phyloP scores from a whole-genome alignment of 1,139 yeast species.

The Wickerhamomyces sp. region DNA sequence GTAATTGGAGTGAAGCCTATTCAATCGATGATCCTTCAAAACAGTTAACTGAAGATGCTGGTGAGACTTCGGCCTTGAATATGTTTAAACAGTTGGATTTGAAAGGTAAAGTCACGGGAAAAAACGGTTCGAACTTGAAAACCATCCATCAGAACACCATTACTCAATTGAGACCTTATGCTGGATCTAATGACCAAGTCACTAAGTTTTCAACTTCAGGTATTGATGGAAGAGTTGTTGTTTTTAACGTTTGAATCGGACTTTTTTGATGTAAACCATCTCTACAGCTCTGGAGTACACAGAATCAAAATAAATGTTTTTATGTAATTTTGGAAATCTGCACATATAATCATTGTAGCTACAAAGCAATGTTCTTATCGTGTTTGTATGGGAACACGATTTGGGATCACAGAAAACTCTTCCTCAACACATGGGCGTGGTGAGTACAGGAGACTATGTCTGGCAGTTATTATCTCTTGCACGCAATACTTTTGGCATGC shows the following conservation, averaged over 20 bases:
- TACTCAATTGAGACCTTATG: conserved; percentile 53
- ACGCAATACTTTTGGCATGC: too few species aligned
- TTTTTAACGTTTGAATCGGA: conserved; percentile 38
- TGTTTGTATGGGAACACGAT: too few species aligned
- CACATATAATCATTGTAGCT: too few species aligned
- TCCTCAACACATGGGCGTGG: too few species aligned
- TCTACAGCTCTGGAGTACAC: too few species aligned
- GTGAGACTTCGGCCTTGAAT: conserved; percentile 73
- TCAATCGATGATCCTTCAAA: conserved; percentile 34
- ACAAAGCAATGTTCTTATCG: too few species aligned
- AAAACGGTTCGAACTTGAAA: conserved; percentile 48
- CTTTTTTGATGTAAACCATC: too few species aligned
- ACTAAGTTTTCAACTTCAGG: conserved; percentile 67
- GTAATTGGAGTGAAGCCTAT: conserved; percentile 28
- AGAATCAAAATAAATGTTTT: too few species aligned
- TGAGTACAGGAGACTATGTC: too few species aligned
- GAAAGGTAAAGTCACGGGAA: conserved; percentile 69
- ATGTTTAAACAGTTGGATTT: conserved; percentile 96
- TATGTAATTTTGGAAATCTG: background rate
- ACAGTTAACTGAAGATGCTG: conserved; percentile 47
- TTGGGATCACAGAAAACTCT: too few species aligned
- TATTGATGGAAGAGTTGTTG: conserved; percentile 85
- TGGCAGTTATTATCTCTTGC: too few species aligned
- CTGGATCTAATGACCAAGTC: conserved; percentile 36
- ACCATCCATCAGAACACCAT: conserved; percentile 94